Percentiles rank a stretch among this genome's conserved stretches.
phyloP scores from a whole-genome alignment of 768 basidiomycete species.

The Kockovaella imperatae region DNA sequence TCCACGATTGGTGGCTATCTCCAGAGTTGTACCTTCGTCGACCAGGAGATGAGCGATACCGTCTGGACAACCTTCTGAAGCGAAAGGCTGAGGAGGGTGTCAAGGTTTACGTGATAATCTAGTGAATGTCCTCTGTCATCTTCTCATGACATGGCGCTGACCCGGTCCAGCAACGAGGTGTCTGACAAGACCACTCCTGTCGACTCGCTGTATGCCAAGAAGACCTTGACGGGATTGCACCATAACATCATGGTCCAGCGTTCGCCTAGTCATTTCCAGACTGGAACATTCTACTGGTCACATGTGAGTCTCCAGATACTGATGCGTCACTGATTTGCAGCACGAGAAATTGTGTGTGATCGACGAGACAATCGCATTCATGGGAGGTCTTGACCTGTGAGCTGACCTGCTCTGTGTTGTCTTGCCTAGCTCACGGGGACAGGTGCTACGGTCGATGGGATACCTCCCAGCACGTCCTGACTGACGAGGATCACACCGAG shows the following conservation, averaged over 20 bases:
- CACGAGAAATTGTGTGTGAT: slow-evolving; percentile 98
- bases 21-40: slow-evolving; percentile 76
- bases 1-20: slow-evolving; percentile 89
- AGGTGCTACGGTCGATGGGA: slow-evolving; percentile 62
- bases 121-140: slow-evolving; percentile 51
- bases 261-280: slow-evolving; percentile 94
- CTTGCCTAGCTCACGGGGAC: not conserved
- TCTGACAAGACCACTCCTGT: slow-evolving; percentile 89
- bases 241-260: slow-evolving; percentile 93
- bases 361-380: slow-evolving; percentile 93
- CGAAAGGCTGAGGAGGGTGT: slow-evolving; percentile 91
- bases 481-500: slow-evolving; percentile 62
- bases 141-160: slow-evolving; percentile 2
- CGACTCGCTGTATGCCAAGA: slow-evolving; percentile 92
- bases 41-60: slow-evolving; percentile 73
- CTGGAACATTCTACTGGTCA: slow-evolving; percentile 97
- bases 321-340: slow-evolving; percentile 50
- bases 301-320: slow-evolving; percentile 56
- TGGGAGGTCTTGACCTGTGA: slow-evolving; percentile 92
- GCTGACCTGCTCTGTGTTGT: slow-evolving; percentile 37
- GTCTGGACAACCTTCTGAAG: slow-evolving; percentile 76
- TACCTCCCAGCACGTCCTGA: slow-evolving; percentile 81
- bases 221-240: slow-evolving; percentile 66
- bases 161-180: slow-evolving; percentile 68
- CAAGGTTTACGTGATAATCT: slow-evolving; percentile 89